A percentile compares a stretch with the other conserved stretches of the same genome.
phyloP scores from a whole-genome alignment of 139 green algal genomes.

The Coccomyxa sp. region DNA sequence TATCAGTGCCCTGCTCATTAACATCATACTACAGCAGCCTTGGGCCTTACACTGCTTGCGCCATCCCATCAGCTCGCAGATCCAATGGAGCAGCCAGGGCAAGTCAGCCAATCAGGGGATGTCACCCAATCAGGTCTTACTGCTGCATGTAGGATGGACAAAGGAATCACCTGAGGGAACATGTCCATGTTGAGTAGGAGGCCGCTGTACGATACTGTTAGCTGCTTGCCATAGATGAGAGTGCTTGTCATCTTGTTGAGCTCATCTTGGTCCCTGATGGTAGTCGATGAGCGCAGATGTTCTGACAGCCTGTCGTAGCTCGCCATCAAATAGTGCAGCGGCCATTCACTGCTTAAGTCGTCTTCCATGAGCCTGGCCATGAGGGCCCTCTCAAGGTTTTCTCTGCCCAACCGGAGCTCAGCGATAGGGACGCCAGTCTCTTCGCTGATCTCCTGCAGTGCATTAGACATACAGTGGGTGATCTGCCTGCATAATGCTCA shows the following conservation, averaged over 20 bases:
- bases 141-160: too few species aligned
- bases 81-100: neutral
- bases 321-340: constrained; percentile 73
- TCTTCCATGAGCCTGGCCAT: constrained; percentile 74
- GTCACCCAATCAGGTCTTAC: too few species aligned
- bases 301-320: constrained; percentile 47
- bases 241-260: constrained; percentile 22
- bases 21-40: too few species aligned
- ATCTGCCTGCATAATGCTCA: neutral
- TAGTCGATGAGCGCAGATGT: neutral
- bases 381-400: constrained; percentile 63
- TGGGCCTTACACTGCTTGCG: too few species aligned
- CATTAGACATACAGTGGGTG: neutral
- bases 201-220: constrained; percentile 77
- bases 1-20: too few species aligned
- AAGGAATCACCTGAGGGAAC: constrained; percentile 77
- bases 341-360: constrained; percentile 45
- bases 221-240: constrained; percentile 50
- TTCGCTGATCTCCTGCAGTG: constrained; percentile 34
- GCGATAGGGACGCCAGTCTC: constrained; percentile 6
- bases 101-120: too few species aligned
- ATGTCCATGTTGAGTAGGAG: constrained; percentile 74
- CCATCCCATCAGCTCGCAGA: too few species aligned
- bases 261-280: constrained; percentile 15
- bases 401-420: constrained; percentile 31